Percentiles rank a stretch among this genome's conserved stretches.
These are phyloP conservation scores for Heritiera littoralis DNA, from an alignment of 345 rosid genomes.

Conservation along the genomic window DNA sequence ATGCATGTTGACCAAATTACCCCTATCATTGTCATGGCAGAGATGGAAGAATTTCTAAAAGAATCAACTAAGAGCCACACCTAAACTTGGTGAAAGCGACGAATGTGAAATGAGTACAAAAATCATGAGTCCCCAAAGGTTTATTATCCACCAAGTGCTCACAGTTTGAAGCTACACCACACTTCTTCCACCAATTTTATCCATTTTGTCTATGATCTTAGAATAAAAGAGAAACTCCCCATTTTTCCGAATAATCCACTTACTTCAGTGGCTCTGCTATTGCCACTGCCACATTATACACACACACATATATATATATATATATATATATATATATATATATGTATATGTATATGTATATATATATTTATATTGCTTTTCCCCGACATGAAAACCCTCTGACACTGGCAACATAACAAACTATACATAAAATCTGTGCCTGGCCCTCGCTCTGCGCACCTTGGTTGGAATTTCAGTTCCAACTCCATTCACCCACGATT, in stretches of 20 bases:
- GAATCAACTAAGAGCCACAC: conserved; percentile 19
- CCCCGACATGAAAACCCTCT: background rate
- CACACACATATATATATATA: no score
- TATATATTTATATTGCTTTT: background rate
- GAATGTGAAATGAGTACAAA: background rate
- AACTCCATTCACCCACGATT: background rate
- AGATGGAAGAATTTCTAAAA: background rate
- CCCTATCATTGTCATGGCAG: background rate
- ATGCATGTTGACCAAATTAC: background rate
- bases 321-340: no score
- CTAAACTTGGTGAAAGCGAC: background rate
- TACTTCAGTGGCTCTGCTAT: conserved; percentile 55
- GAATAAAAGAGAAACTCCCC: background rate
- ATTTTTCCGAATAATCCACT: conserved; percentile 24
- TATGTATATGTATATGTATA: no score
- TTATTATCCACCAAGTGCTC: background rate
- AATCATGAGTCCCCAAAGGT: background rate
- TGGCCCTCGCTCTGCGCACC: background rate
- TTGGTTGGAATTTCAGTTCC: conserved; percentile 5
- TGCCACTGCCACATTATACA: conserved; percentile 7
- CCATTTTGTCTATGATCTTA: conserved; percentile 19
- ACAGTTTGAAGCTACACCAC: conserved; percentile 53
- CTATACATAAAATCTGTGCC: background rate
- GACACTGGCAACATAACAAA: conserved; percentile 6
- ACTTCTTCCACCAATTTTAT: conserved; percentile 41